A percentile compares a stretch with the other conserved stretches of the same genome.
Evolutionary conservation across 23 red algal genomes (phyloP).

Genomic region (Cyanidioschyzon merolae): DNA sequence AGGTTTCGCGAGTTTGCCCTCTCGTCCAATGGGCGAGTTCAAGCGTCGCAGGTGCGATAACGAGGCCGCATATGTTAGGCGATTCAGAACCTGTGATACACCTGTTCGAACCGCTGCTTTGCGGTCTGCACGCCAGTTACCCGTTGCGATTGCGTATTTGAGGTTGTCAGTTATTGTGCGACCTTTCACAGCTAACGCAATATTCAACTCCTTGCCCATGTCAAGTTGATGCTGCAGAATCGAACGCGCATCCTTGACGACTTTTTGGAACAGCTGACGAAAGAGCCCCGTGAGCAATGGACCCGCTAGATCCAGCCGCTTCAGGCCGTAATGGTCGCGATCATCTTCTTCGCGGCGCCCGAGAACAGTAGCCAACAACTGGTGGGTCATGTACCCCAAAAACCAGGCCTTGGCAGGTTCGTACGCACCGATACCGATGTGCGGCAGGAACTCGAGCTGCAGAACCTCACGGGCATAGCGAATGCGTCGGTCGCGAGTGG

Average conservation of each 20-base stretch:
- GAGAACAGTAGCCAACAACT: constrained; percentile 63
- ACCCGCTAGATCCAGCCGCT: constrained; percentile 86
- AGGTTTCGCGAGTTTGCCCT: constrained; percentile 98
- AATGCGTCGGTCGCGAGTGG: constrained; percentile 48
- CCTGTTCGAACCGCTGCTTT: constrained; percentile 61
- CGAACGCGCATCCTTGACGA: constrained; percentile 54
- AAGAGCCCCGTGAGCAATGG: constrained; percentile 74
- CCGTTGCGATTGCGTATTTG: constrained; percentile 88
- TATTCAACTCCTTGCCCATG: constrained; percentile 37
- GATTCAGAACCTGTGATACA: constrained; percentile 96
- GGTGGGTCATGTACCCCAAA: constrained; percentile 92
- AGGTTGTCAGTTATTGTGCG: constrained; percentile 81
- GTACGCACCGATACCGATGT: constrained; percentile 66
- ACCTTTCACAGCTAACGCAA: constrained; percentile 57
- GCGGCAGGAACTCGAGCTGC: constrained; percentile 90
- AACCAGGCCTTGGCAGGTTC: constrained; percentile 88
- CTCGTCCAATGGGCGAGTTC: constrained; percentile 95
- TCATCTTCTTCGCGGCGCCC: constrained; percentile 74
- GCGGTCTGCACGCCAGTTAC: constrained; percentile 68
- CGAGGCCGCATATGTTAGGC: constrained; percentile 87
- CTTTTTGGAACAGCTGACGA: constrained; percentile 65
- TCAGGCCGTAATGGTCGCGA: constrained; percentile 96
- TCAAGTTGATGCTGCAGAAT: constrained; percentile 19
- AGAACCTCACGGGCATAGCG: constrained; percentile 83
- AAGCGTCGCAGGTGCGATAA: constrained; percentile 86